Evolutionary conservation across 2,329 filamentous ascomycete species (phyloP).

Genomic region (Cylindrodendrum hubeiense): DNA sequence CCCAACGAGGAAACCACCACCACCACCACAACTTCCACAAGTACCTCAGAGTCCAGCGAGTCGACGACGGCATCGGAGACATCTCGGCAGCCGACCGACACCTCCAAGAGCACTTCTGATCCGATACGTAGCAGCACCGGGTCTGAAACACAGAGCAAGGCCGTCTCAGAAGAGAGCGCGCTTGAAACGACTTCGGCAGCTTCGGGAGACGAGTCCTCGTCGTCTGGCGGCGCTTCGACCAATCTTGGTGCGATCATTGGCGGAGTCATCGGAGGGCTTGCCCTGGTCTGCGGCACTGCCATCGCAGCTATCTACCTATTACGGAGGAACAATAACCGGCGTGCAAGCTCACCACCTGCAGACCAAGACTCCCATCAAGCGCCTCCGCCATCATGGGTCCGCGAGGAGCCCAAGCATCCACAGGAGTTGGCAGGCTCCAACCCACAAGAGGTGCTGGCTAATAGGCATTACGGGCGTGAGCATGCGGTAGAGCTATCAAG

Average conservation of each 20-base stretch:
- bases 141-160: background rate
- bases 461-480: background rate
- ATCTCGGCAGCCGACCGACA: background rate
- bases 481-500: background rate
- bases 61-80: constrained; percentile 22
- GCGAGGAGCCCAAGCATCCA: background rate
- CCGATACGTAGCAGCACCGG: constrained; percentile 3
- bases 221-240: constrained; percentile 20
- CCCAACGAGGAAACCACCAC: constrained; percentile 26
- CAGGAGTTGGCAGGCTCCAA: background rate
- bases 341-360: background rate
- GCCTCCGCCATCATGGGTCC: background rate
- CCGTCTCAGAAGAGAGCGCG: constrained; percentile 5
- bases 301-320: constrained; percentile 26
- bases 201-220: background rate
- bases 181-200: constrained; percentile 7
- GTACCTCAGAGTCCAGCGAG: constrained; percentile 5
- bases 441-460: background rate
- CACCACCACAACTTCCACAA: background rate
- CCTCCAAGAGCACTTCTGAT: constrained; percentile 10
- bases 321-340: background rate
- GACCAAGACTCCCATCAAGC: background rate
- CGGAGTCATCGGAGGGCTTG: constrained; percentile 50
- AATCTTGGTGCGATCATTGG: constrained; percentile 50
- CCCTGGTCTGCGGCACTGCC: constrained; percentile 47